Conservation (phyloP, 2,329 filamentous ascomycete species). For the Penicillium thymicola region DNA sequence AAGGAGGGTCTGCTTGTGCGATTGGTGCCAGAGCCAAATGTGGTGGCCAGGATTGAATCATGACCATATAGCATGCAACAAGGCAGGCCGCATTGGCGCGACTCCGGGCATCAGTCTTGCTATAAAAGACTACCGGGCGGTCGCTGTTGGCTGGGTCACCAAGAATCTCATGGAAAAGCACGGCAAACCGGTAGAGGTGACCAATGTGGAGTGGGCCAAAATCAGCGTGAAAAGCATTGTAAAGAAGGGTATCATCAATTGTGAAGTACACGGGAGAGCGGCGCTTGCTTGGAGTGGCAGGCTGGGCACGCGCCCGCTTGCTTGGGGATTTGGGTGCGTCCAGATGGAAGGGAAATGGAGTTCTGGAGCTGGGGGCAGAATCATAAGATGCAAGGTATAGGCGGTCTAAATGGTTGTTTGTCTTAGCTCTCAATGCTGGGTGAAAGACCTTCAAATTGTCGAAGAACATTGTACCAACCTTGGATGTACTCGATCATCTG, state of each 20-base stretch:
- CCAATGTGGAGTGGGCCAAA: constrained; percentile 97
- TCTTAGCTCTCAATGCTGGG: constrained; percentile 12
- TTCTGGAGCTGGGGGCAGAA: constrained; percentile 73
- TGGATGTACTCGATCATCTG: constrained; percentile 96
- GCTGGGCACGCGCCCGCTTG: constrained; percentile 66
- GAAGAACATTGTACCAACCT: constrained; percentile 56
- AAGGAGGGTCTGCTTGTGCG: constrained; percentile 89
- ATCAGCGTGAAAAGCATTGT: constrained; percentile 98
- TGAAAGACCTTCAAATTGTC: constrained; percentile 34
- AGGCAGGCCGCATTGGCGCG: constrained; percentile 85
- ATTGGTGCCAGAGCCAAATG: constrained; percentile 94
- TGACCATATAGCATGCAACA: constrained; percentile 96
- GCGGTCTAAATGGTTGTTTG: constrained; percentile 61
- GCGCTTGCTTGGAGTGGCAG: constrained; percentile 54
- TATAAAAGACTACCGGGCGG: constrained; percentile 93
- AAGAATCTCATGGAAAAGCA: constrained; percentile 92
- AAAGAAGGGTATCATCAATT: constrained; percentile 85
- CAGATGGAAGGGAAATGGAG: constrained; percentile 77
- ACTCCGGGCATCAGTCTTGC: constrained; percentile 86
- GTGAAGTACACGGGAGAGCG: constrained; percentile 86
- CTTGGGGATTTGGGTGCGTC: constrained; percentile 62
- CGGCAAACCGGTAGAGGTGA: constrained; percentile 92
- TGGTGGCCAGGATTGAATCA: constrained; percentile 96
- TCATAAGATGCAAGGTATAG: constrained; percentile 93
- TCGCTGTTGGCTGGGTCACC: constrained; percentile 88